Conservation (phyloP, 2,329 filamentous ascomycete species). For the Aspergillus sp. region DNA sequence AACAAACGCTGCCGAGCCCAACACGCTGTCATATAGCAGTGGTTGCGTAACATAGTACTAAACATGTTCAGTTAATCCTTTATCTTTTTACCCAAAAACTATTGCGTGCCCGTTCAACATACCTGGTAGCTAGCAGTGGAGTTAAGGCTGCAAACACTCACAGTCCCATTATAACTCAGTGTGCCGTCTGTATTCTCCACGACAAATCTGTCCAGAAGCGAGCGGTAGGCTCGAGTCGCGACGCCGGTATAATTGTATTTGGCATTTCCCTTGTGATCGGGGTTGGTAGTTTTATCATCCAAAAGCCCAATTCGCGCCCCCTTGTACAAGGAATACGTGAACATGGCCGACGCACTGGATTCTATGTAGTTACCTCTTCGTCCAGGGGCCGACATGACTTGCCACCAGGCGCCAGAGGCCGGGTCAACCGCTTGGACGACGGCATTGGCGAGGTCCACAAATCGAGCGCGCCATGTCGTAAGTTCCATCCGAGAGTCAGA, state of each 20-base stretch:
- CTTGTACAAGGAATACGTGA: constrained; percentile 54
- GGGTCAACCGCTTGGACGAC: constrained; percentile 45
- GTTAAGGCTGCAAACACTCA: constrained; percentile 52
- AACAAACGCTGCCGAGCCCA: constrained; percentile 26
- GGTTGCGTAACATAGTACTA: constrained; percentile 29
- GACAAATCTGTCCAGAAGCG: constrained; percentile 48
- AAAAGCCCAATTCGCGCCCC: constrained; percentile 41
- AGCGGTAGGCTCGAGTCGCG: constrained; percentile 46
- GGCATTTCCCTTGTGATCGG: background rate
- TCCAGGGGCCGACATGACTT: constrained; percentile 55
- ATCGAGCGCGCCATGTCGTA: constrained; percentile 39
- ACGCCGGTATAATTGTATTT: constrained; percentile 33
- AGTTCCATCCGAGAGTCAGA: constrained; percentile 19
- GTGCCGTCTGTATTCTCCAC: constrained; percentile 50
- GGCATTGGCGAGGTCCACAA: constrained; percentile 43
- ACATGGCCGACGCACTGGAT: constrained; percentile 60
- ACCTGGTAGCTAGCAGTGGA: constrained; percentile 53
- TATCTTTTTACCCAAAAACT: background rate
- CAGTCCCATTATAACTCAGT: constrained; percentile 53
- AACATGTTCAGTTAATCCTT: background rate
- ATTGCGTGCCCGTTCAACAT: constrained; percentile 14
- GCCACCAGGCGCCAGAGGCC: constrained; percentile 56
- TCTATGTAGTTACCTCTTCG: constrained; percentile 60
- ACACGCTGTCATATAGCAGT: constrained; percentile 26
- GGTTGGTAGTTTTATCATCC: constrained; percentile 12